Base-by-base conservation (phyloP, 257 asterid species). In the Jacaranda copaia region DNA sequence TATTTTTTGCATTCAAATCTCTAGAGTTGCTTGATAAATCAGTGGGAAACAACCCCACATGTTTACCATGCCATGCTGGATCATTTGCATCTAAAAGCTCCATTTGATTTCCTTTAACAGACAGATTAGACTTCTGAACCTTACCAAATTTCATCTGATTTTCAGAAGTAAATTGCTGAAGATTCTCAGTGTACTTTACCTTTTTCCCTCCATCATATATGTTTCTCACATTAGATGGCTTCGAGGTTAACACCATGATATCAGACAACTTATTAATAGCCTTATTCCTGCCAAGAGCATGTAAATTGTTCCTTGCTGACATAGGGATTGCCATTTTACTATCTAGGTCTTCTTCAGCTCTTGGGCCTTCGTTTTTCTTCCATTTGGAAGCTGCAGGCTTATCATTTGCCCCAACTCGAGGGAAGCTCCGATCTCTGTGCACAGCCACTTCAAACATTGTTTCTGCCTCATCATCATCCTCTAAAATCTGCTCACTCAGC, bases 261-360 rank as follows among this genome's bases (percentile, higher is more conserved):
- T 93, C 97, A 43, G 98, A 93, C 84, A 93, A 85, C 82, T 88
- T 92, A 77, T 91, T 92, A 75, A 92, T 87, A 74, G 85, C 75
- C 81, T 83, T 93, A 82, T 89, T 92, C 87, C 90, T 87, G 59
- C 96, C 90, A 77, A 81, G 77, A 74, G 84, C 82, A 83, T 83
- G 85, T 46, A 82, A 70, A 56, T 83, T 91, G 72, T 81, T 84
- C 86, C 83, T 89, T 13, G 72, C 81, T n/a, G 89, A 68, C 73
- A 82, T 57, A 48, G 89, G 84, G 62, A 70, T 65, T 71, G 86
- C 89, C 86, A 81, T 65, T 46, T 79, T 83, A 85, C 86, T 80
- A 74, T 87, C 94, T 52, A 65, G 35, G 18, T 85, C 84, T 53
- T 85, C 89, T 75, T 85, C 93, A 68, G 69, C 79, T 65, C 87